Evolutionary conservation across 345 rosid genomes (phyloP).

Genomic region (Hibiscus tridactylites): DNA sequence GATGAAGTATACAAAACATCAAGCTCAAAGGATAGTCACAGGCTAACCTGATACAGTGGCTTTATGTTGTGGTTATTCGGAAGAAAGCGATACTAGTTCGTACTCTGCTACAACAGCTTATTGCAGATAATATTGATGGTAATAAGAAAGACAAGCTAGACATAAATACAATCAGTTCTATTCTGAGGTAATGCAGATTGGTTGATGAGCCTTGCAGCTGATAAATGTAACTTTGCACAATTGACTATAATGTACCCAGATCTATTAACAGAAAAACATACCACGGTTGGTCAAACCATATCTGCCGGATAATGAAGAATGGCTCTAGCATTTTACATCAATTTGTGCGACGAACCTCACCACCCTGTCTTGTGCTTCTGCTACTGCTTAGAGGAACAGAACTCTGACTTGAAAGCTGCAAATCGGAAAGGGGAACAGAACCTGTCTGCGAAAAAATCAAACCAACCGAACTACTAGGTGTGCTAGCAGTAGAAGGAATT

Average conservation of each 20-base stretch:
- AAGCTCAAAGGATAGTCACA: slow-evolving; percentile 3
- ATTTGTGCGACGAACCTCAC: slow-evolving; percentile 64
- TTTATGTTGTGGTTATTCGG: slow-evolving; percentile 22
- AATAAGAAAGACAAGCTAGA: not conserved
- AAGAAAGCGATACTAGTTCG: not conserved
- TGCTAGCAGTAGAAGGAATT: slow-evolving; percentile 41
- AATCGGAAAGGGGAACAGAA: slow-evolving; percentile 54
- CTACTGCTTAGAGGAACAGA: slow-evolving; percentile 60
- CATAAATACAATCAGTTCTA: slow-evolving; percentile 20
- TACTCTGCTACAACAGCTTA: slow-evolving; percentile 23
- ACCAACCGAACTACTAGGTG: slow-evolving; percentile 44
- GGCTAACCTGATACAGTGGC: slow-evolving; percentile 14
- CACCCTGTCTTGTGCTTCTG: slow-evolving; percentile 59
- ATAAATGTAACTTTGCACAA: slow-evolving; percentile 22
- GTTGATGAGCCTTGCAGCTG: slow-evolving; percentile 13
- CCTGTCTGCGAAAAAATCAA: slow-evolving; percentile 50
- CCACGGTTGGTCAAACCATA: slow-evolving; percentile 11
- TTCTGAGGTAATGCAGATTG: slow-evolving; percentile 18
- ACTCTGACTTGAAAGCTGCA: slow-evolving; percentile 62
- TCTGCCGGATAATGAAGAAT: slow-evolving; percentile 21
- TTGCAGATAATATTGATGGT: slow-evolving; percentile 7
- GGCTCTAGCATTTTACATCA: slow-evolving; percentile 24
- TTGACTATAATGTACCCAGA: slow-evolving; percentile 28
- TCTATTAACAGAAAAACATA: slow-evolving; percentile 22
- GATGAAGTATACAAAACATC: slow-evolving; percentile 10